Conservation (phyloP, 2,329 filamentous ascomycete species). For the Aspergillus quadrilineatus region DNA sequence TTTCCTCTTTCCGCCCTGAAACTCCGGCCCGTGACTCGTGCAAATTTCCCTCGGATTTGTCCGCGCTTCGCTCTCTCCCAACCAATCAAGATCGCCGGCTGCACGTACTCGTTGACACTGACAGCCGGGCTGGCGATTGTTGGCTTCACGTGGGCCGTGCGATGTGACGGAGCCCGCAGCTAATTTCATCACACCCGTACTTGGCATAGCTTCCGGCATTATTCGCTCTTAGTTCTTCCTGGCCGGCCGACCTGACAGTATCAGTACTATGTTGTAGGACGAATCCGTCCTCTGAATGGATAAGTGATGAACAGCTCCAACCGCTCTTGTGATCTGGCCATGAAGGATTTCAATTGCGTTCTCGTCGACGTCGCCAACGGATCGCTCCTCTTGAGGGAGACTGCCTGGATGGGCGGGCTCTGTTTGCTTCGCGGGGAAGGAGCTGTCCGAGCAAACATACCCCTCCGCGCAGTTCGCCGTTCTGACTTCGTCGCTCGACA, state of each 20-base stretch:
- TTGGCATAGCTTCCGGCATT: neutral
- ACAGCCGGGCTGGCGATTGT: slow-evolving; percentile 3
- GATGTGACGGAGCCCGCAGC: slow-evolving; percentile 7
- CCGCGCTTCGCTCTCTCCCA: neutral
- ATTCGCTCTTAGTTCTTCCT: neutral
- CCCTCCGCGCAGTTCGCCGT: neutral
- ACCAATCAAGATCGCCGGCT: neutral
- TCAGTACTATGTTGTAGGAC: neutral
- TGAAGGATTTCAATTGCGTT: neutral
- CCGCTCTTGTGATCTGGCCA: neutral
- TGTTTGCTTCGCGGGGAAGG: neutral
- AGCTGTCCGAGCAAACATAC: neutral
- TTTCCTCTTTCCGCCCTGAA: neutral
- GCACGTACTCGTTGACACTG: slow-evolving; percentile 7
- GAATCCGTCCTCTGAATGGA: neutral
- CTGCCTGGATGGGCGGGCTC: no score
- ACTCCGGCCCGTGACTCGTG: slow-evolving; percentile 2
- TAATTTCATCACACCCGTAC: slow-evolving; percentile 1
- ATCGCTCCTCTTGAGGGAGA: no score
- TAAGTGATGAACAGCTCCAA: neutral
- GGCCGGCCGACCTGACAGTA: neutral
- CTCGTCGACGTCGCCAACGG: no score
- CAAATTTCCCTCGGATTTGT: neutral
- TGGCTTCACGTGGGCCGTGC: slow-evolving; percentile 3
- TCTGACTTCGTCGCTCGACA: neutral